Percentiles rank a stretch among this genome's conserved stretches.
phyloP scores from a whole-genome alignment of 305 asterid species.

The Ilex paraguariensis region DNA sequence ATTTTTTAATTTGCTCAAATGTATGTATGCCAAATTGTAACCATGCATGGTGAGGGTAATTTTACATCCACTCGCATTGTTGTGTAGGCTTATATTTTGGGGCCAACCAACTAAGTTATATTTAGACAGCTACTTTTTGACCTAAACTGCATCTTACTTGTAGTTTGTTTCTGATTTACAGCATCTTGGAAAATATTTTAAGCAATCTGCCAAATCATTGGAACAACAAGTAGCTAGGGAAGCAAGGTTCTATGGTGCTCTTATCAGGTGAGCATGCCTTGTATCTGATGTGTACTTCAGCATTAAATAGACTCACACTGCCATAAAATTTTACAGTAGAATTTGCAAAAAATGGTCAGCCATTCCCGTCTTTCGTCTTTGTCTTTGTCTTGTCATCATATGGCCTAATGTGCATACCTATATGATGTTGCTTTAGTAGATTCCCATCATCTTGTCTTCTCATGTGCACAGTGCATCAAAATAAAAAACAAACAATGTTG shows the following conservation, averaged over 20 bases:
- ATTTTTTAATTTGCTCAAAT: no score
- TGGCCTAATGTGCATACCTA: no score
- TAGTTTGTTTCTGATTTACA: constrained; percentile 24
- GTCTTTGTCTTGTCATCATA: no score
- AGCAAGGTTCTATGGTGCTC: constrained; percentile 98
- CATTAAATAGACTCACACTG: no score
- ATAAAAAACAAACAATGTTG: no score
- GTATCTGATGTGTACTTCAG: not conserved
- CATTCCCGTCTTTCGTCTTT: no score
- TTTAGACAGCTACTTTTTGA: not conserved
- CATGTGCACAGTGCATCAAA: no score
- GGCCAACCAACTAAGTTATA: not conserved
- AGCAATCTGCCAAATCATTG: constrained; percentile 85
- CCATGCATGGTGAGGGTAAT: not conserved
- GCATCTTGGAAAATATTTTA: constrained; percentile 92
- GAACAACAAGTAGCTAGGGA: constrained; percentile 84
- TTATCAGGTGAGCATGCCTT: constrained; percentile 57
- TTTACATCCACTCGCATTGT: not conserved
- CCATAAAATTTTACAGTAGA: no score
- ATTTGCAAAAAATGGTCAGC: no score
- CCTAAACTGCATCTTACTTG: not conserved
- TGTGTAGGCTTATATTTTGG: not conserved
- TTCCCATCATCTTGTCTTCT: no score
- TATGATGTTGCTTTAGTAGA: no score
- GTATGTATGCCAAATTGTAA: no score